Percentiles rank a stretch among this genome's conserved stretches.
phyloP scores from a whole-genome alignment of 306 rosid species.

The Quercus bicolor region DNA sequence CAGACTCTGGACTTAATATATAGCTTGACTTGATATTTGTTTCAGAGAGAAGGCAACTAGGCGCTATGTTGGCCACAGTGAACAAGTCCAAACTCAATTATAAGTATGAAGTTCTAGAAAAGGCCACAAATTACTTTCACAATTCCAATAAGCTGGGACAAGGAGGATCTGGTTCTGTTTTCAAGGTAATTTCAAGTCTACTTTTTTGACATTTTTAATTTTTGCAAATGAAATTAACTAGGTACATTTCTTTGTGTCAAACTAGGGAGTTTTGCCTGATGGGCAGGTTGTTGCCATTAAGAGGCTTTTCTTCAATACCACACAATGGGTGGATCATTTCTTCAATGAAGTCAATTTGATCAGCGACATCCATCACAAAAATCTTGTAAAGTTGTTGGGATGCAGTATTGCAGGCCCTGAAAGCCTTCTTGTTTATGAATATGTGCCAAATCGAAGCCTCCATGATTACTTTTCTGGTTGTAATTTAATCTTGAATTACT shows the following conservation, averaged over 20 bases:
- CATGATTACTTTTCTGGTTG: constrained; percentile 52
- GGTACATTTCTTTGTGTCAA: neutral
- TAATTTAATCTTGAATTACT: constrained; percentile 8
- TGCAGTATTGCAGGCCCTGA: constrained; percentile 80
- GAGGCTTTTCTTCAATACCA: constrained; percentile 58
- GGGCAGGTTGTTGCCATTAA: constrained; percentile 39
- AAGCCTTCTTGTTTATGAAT: constrained; percentile 74
- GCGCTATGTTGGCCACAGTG: constrained; percentile 43
- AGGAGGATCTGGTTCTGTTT: constrained; percentile 86
- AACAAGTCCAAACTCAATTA: constrained; percentile 53
- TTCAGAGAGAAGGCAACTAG: constrained; percentile 58
- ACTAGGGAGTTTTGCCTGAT: constrained; percentile 37
- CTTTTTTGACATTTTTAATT: neutral
- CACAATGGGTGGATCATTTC: constrained; percentile 49
- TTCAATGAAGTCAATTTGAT: constrained; percentile 46
- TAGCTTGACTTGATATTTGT: neutral
- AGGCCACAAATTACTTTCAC: constrained; percentile 61
- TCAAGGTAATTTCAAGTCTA: constrained; percentile 35
- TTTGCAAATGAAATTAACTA: neutral
- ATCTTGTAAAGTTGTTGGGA: constrained; percentile 55
- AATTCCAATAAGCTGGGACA: constrained; percentile 65
- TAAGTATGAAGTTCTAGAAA: constrained; percentile 67
- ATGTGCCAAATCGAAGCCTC: constrained; percentile 56
- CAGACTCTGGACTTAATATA: neutral
- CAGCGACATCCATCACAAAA: constrained; percentile 34